Percentiles rank a stretch among this genome's conserved stretches.
Evolutionary conservation across 2,329 filamentous ascomycete genomes (phyloP).

Genomic region (Tolypocladium ovalisporum): DNA sequence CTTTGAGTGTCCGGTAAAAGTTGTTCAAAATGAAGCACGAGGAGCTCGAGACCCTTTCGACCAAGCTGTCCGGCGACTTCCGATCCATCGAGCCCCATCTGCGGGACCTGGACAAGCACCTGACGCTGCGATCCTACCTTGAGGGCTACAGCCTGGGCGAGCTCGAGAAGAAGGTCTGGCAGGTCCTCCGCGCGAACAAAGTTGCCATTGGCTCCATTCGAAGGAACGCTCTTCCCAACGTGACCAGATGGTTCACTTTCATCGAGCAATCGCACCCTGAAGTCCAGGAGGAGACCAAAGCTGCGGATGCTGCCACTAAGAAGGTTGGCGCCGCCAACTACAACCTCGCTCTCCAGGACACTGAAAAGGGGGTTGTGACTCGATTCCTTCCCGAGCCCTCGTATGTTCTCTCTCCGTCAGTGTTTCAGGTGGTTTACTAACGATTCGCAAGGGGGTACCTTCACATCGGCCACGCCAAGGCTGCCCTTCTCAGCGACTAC

Average conservation of each 20-base stretch:
- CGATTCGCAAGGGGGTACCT: conserved; percentile 56
- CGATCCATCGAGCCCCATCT: conserved; percentile 70
- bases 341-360: conserved; percentile 75
- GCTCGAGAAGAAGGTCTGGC: conserved; percentile 74
- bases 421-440: conserved; percentile 1
- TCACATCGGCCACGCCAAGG: conserved; percentile 93
- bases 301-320: conserved; percentile 57
- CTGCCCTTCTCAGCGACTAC: conserved; percentile 88
- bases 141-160: conserved; percentile 69
- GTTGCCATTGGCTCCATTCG: conserved; percentile 74
- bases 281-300: conserved; percentile 59
- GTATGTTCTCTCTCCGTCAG: conserved; percentile 30
- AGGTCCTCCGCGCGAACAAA: conserved; percentile 70
- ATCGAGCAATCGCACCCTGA: conserved; percentile 74
- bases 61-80: conserved; percentile 56
- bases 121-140: conserved; percentile 78
- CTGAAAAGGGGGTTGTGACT: conserved; percentile 81
- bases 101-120: conserved; percentile 71
- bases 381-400: conserved; percentile 92
- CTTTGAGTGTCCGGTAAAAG: not conserved
- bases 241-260: conserved; percentile 79
- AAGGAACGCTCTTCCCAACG: conserved; percentile 64
- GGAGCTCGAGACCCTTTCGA: conserved; percentile 40
- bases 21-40: conserved; percentile 40
- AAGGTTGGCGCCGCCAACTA: conserved; percentile 72